Evolutionary conservation across 805 yeast genomes (phyloP), one percentile per base, ranked within the genome.

Genomic region (Metschnikowia kunwiensis): DNA sequence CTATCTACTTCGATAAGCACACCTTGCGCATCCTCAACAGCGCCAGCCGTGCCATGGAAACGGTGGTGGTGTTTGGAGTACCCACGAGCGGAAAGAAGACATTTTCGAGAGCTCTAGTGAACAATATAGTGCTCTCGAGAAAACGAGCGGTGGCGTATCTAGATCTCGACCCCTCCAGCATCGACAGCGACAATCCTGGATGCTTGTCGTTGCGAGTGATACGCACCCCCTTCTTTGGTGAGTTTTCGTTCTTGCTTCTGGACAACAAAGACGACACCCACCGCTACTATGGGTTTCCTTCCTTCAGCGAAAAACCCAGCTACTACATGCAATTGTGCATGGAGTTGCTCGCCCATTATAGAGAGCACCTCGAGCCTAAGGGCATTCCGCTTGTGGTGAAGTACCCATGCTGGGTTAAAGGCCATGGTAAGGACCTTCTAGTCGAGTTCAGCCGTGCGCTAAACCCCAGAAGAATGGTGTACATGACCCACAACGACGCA

Each of bases 381-480:
- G 62, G 62, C 2, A 41, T 36, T 14, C 72, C 64, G 11, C 58
- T 87, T 3, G 56, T 88, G 1, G 70, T 89, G 4, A 88, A 88
- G 50, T 76, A 89, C 1, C 91, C 96, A 0, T 96, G 96, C 0
- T 88, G 96, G 96, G 75, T 87, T 20, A 85, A 84, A 57, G 97
- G 96, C 0, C 78, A 77, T 44, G 97, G 97, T 0, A 67, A 80
- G 11, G 81, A 78, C 31, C 60, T 88, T 7, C 64, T 85, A n/a
- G 65, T 59, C 11, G 61, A 68, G 18, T 59, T 83, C 2, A 63
- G 79, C 2, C 42, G 49, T 0, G 40, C 56, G 7, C 56, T 75
- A 1, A 58, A 65, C 17, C 86, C 94, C 0, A 72, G 81, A 0
- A 70, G 75, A 42, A 54, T 85, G 16, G 56, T 84, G 0, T 72